Conservation (phyloP, 257 asterid species). For the Scutellaria baicalensis region DNA sequence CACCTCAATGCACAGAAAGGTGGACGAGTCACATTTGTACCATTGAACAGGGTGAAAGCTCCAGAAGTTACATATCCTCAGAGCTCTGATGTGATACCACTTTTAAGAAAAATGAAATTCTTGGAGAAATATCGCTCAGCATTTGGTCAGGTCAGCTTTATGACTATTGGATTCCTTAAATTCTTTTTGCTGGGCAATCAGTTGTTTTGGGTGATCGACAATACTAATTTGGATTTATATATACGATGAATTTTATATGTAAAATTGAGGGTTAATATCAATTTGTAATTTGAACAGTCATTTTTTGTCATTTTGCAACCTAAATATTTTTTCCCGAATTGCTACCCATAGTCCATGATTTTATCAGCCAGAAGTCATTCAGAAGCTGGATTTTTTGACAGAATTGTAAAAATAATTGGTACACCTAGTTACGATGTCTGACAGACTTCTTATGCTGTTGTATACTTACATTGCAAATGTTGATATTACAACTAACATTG, state of each 20-base stretch:
- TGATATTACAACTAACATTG: background rate
- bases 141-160: conserved; percentile 70
- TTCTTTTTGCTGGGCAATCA: background rate
- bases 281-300: no score
- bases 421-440: no score
- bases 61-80: conserved; percentile 76
- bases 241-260: background rate
- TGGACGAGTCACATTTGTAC: conserved; percentile 96
- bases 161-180: background rate
- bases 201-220: background rate
- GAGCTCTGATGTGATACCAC: conserved; percentile 84
- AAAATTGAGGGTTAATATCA: no score
- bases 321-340: no score
- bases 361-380: no score
- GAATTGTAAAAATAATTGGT: no score
- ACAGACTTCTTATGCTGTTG: background rate
- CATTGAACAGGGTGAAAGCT: conserved; percentile 89
- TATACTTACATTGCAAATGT: background rate
- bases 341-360: no score
- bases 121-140: conserved; percentile 51
- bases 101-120: conserved; percentile 65
- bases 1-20: conserved; percentile 96
- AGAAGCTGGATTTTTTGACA: no score
- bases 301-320: no score
- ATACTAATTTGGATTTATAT: background rate